Percentiles rank a stretch among this genome's conserved stretches.
Evolutionary conservation across 495 filamentous ascomycete species (phyloP).

Genomic region (Daldinia concentrica): DNA sequence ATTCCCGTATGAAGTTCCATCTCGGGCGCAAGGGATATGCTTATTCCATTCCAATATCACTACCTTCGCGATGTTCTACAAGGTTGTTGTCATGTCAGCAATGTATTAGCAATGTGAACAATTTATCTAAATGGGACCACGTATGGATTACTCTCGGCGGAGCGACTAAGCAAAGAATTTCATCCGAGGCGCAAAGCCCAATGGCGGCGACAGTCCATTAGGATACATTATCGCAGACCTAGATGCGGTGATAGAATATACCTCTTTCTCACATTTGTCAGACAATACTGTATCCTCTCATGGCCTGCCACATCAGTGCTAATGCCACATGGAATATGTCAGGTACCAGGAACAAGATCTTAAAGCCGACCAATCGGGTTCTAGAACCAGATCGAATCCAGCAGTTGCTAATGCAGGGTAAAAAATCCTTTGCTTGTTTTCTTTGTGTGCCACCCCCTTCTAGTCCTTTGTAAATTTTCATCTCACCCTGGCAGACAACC

Average conservation of each 20-base stretch:
- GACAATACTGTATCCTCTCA: constrained; percentile 41
- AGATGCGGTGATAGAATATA: constrained; percentile 31
- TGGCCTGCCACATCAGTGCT: constrained; percentile 40
- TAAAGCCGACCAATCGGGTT: constrained; percentile 35
- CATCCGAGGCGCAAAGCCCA: constrained; percentile 17
- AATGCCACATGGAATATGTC: constrained; percentile 46
- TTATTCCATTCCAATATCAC: constrained; percentile 14
- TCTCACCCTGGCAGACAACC: constrained; percentile 15
- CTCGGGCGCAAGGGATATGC: constrained; percentile 8
- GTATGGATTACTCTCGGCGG: constrained; percentile 31
- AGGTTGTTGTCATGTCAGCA: constrained; percentile 28
- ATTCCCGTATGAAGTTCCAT: constrained; percentile 2
- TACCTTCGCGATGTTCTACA: constrained; percentile 15
- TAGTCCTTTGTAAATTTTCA: constrained; percentile 27
- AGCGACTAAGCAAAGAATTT: constrained; percentile 16
- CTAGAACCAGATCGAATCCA: constrained; percentile 24
- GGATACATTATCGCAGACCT: constrained; percentile 22
- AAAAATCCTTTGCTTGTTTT: constrained; percentile 30
- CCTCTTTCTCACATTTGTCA: constrained; percentile 30
- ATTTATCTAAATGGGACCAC: constrained; percentile 34
- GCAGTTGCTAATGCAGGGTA: constrained; percentile 35
- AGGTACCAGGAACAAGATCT: constrained; percentile 51
- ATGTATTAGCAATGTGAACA: constrained; percentile 24
- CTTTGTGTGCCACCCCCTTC: constrained; percentile 37
- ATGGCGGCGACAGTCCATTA: constrained; percentile 5